Conservation (phyloP, 2,329 filamentous ascomycete genomes). For the Pestalotiopsis sp. region DNA sequence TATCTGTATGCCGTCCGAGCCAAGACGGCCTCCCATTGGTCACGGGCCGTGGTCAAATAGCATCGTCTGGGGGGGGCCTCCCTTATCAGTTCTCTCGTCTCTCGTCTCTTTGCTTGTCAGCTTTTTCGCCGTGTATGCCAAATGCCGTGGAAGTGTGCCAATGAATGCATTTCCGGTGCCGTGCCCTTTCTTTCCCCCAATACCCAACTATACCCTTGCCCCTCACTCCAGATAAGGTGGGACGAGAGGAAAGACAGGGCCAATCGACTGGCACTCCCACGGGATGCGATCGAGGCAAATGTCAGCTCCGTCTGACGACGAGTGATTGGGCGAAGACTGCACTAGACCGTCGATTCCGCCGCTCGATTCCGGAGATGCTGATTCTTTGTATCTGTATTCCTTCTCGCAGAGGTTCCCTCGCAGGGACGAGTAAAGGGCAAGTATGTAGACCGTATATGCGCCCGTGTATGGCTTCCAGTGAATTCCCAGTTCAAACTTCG, state of each 20-base stretch:
- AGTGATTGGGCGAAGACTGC: slow-evolving; percentile 19
- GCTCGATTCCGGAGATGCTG: slow-evolving; percentile 28
- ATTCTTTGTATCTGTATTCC: slow-evolving; percentile 16
- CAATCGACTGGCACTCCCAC: too few species aligned
- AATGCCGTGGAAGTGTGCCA: too few species aligned
- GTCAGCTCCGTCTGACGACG: slow-evolving; percentile 15
- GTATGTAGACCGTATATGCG: not conserved
- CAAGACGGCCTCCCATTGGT: not conserved
- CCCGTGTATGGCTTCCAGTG: too few species aligned
- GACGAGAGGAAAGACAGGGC: too few species aligned
- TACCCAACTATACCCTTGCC: too few species aligned
- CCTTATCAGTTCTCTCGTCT: slow-evolving; percentile 1
- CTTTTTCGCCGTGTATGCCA: too few species aligned
- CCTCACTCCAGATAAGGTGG: too few species aligned
- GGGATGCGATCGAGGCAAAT: too few species aligned
- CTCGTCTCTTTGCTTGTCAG: too few species aligned
- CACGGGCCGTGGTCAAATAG: not conserved
- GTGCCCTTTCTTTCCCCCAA: too few species aligned
- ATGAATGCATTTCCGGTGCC: too few species aligned
- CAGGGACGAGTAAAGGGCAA: not conserved
- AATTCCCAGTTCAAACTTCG: too few species aligned
- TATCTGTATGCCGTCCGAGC: not conserved
- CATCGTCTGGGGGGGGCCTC: not conserved
- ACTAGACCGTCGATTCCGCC: not conserved
- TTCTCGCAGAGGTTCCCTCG: slow-evolving; percentile 5